Percentiles rank a stretch among this genome's conserved stretches.
These are phyloP conservation scores for Cystofilobasidium ferigula DNA, from an alignment of 768 basidiomycete genomes.

Conservation along the genomic window DNA sequence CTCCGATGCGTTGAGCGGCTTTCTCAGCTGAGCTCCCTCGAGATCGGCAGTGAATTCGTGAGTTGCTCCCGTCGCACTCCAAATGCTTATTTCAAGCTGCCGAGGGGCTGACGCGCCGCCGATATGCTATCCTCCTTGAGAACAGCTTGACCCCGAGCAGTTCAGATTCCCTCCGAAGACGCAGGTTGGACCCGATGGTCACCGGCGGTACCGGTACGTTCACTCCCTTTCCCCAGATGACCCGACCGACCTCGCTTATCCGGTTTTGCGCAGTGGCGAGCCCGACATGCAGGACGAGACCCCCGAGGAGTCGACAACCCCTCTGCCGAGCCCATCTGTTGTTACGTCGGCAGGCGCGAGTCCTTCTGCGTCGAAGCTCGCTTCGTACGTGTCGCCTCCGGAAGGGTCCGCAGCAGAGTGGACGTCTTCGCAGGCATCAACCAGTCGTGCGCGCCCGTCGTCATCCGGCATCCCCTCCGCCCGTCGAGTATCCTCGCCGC, in stretches of 20 bases:
- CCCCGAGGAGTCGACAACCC: background rate
- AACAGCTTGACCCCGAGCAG: slow-evolving; percentile 18
- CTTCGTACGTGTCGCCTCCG: too few species aligned
- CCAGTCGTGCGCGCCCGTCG: too few species aligned
- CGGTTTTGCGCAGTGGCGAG: background rate
- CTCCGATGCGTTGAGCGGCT: background rate
- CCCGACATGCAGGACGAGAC: background rate
- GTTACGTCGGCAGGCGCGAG: background rate
- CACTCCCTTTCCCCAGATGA: background rate
- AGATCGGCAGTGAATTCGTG: slow-evolving; percentile 3
- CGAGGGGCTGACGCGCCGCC: too few species aligned
- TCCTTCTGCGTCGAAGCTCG: too few species aligned
- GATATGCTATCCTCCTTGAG: background rate
- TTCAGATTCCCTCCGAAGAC: slow-evolving; percentile 23
- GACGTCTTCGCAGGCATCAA: too few species aligned
- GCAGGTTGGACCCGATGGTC: slow-evolving; percentile 19
- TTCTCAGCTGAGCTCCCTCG: background rate
- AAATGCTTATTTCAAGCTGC: background rate
- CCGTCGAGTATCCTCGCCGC: background rate
- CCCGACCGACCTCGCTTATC: background rate
- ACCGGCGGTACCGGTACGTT: slow-evolving; percentile 17
- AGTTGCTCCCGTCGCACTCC: background rate
- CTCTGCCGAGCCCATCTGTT: background rate
- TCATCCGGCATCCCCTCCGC: background rate
- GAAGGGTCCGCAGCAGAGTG: too few species aligned